phyloP scores from a whole-genome alignment of 768 basidiomycete genomes.

The Tulasnella sp. region DNA sequence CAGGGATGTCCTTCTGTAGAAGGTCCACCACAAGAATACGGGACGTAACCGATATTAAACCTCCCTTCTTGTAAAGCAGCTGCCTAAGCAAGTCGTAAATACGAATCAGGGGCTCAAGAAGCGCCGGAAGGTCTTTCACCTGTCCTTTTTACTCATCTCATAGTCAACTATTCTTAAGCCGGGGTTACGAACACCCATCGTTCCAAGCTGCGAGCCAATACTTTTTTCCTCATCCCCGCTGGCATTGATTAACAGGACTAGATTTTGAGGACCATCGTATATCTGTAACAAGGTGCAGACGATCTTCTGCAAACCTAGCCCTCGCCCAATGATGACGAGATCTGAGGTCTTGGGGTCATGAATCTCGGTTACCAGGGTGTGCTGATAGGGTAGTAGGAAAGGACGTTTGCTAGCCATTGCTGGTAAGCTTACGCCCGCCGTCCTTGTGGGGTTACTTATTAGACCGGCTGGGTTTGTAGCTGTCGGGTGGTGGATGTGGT shows the following conservation, averaged over 20 bases:
- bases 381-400: constrained; percentile 38
- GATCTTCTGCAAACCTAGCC: constrained; percentile 79
- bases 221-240: constrained; percentile 81
- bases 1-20: constrained; percentile 80
- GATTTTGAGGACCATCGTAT: constrained; percentile 79
- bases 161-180: constrained; percentile 78
- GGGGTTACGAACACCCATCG: constrained; percentile 86
- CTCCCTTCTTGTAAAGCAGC: constrained; percentile 80
- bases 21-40: constrained; percentile 94
- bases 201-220: constrained; percentile 87
- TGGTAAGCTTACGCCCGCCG: background rate
- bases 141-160: constrained; percentile 72
- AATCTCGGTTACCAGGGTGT: constrained; percentile 40
- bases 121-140: constrained; percentile 47
- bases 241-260: constrained; percentile 82
- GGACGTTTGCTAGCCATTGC: background rate
- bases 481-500: background rate
- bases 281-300: constrained; percentile 87
- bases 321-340: constrained; percentile 73
- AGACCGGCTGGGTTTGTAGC: background rate
- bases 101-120: background rate
- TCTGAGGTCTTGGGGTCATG: constrained; percentile 42
- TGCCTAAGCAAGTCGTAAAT: constrained; percentile 50
- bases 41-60: constrained; percentile 87
- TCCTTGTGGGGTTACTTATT: background rate